Evolutionary conservation across 169 alveolate genomes (phyloP).

Genomic region (Prorocentrum cordatum): DNA sequence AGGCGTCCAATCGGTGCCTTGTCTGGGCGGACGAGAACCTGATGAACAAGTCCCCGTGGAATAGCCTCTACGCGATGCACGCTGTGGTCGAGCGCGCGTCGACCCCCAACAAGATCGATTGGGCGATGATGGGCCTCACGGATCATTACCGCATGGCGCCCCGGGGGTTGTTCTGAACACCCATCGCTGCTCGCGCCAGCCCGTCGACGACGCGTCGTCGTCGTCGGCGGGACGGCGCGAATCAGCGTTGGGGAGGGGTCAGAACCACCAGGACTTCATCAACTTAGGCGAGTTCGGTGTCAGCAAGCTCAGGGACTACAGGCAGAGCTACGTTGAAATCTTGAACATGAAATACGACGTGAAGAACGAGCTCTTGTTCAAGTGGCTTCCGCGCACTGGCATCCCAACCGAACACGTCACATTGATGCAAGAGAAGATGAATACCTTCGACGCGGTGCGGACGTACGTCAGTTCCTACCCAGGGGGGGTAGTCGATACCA

Average conservation of each 20-base stretch:
- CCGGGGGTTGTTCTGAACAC: too few species aligned
- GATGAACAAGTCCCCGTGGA: not conserved
- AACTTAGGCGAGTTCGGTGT: not conserved
- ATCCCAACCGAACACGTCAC: not conserved
- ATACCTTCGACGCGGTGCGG: not conserved
- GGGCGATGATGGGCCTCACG: not conserved
- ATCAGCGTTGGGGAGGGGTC: not conserved
- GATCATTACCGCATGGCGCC: not conserved
- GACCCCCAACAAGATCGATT: not conserved
- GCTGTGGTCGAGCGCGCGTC: not conserved
- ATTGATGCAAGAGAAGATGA: not conserved
- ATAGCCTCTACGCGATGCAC: not conserved
- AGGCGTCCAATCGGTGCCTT: not conserved
- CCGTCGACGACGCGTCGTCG: not conserved
- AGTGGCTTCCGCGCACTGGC: not conserved
- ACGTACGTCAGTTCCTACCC: not conserved
- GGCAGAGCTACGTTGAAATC: constrained; percentile 4
- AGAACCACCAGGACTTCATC: not conserved
- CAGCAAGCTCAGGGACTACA: not conserved
- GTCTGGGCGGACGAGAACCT: not conserved
- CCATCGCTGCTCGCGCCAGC: not conserved
- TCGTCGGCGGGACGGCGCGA: not conserved
- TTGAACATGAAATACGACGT: not conserved
- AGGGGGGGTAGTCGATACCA: not conserved
- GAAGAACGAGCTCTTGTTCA: not conserved